Conservation (phyloP, 441 rosid species). For the Jatropha podagrica region DNA sequence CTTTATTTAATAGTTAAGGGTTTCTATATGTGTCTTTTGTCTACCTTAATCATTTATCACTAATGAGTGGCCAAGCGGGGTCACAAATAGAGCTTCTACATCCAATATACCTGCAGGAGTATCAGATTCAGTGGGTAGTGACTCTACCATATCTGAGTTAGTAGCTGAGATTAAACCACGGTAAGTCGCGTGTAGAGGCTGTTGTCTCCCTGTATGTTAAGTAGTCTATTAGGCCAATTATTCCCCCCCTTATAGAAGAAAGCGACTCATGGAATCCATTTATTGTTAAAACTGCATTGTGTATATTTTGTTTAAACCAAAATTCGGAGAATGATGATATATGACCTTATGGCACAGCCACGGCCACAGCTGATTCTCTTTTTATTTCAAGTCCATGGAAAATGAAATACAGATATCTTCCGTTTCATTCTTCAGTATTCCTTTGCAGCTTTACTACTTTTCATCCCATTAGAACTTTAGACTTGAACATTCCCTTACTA, state of each 20-base stretch:
- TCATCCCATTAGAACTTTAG: not conserved
- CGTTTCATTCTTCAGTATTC: not conserved
- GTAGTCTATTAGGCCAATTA: not conserved
- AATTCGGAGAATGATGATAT: not conserved
- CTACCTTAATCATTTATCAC: constrained; percentile 56
- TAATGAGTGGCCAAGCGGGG: constrained; percentile 94
- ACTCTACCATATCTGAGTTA: constrained; percentile 61
- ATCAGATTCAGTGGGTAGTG: constrained; percentile 56
- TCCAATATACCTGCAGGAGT: constrained; percentile 52
- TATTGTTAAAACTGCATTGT: too few relatives aligned
- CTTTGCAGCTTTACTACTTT: not conserved
- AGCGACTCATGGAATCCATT: not conserved
- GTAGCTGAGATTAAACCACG: constrained; percentile 90
- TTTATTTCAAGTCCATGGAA: not conserved
- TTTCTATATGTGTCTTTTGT: constrained; percentile 20
- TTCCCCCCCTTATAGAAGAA: not conserved
- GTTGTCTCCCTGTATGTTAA: not conserved
- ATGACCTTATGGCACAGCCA: not conserved
- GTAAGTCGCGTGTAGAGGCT: constrained; percentile 39
- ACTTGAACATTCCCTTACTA: not conserved
- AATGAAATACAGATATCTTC: not conserved
- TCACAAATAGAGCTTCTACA: constrained; percentile 53
- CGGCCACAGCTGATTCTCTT: not conserved
- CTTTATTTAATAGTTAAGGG: constrained; percentile 7
- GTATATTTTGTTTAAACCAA: not conserved